phyloP scores from a whole-genome alignment of 73 alveolate species.

The Paramecium pentaurelia region DNA sequence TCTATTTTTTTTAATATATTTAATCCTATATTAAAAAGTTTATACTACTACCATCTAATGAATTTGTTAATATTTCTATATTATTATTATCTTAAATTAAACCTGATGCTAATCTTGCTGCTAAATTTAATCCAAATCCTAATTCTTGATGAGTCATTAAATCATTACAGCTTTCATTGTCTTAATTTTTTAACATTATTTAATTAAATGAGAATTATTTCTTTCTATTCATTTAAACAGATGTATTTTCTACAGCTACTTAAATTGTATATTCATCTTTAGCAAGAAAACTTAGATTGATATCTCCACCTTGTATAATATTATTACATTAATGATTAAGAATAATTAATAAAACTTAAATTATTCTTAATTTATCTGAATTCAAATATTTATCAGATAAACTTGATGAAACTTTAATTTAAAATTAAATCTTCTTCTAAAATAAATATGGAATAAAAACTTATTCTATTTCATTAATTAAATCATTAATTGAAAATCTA shows the following conservation, averaged over 20 bases:
- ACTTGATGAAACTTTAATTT: background rate
- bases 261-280: background rate
- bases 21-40: background rate
- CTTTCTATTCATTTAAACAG: background rate
- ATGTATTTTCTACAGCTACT: background rate
- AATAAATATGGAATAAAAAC: background rate
- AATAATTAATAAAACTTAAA: background rate
- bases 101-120: background rate
- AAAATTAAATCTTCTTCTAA: background rate
- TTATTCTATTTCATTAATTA: background rate
- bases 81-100: background rate
- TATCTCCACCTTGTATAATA: background rate
- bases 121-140: background rate
- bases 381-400: background rate
- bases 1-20: background rate
- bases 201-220: background rate
- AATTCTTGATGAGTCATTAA: background rate
- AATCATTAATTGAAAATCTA: background rate
- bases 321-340: background rate
- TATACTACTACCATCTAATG: background rate
- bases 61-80: background rate
- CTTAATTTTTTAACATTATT: background rate
- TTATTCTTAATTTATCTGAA: background rate
- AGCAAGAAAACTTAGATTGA: background rate
- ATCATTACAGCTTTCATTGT: background rate